phyloP scores from a whole-genome alignment of 371 early-diverging fungal genomes.

The Mucor indicus region DNA sequence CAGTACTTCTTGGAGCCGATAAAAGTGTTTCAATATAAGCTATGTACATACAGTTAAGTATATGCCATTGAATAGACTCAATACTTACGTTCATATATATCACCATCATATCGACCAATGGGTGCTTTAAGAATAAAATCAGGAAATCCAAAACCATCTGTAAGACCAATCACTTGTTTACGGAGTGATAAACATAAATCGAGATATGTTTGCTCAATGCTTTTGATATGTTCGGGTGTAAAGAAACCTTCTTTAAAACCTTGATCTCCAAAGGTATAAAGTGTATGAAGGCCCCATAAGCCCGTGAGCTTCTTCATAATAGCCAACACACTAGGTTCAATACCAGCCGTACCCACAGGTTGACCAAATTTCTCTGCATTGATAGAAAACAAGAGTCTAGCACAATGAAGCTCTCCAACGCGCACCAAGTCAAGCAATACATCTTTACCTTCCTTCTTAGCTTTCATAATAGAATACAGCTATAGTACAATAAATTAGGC shows the following conservation, averaged over 20 bases:
- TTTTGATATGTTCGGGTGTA: slow-evolving; percentile 41
- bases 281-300: slow-evolving; percentile 38
- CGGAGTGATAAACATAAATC: slow-evolving; percentile 51
- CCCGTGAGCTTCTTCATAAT: slow-evolving; percentile 35
- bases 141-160: slow-evolving; percentile 62
- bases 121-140: slow-evolving; percentile 68
- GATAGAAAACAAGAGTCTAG: slow-evolving; percentile 27
- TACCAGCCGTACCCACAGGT: slow-evolving; percentile 20
- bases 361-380: slow-evolving; percentile 30
- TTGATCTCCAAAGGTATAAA: slow-evolving; percentile 46
- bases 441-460: slow-evolving; percentile 27
- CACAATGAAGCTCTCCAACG: slow-evolving; percentile 37
- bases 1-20: slow-evolving; percentile 28
- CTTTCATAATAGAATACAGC: slow-evolving; percentile 26
- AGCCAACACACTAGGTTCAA: slow-evolving; percentile 16
- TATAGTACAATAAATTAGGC: slow-evolving; percentile 1
- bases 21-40: slow-evolving; percentile 45
- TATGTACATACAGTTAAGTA: neutral
- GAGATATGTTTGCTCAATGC: slow-evolving; percentile 26
- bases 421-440: slow-evolving; percentile 33
- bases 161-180: slow-evolving; percentile 56
- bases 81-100: slow-evolving; percentile 52
- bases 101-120: slow-evolving; percentile 63
- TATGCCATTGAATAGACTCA: neutral
- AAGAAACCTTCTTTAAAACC: slow-evolving; percentile 55